Conservation (phyloP, 1,284 basidiomycete species). For the Apiotrichum gamsii region DNA sequence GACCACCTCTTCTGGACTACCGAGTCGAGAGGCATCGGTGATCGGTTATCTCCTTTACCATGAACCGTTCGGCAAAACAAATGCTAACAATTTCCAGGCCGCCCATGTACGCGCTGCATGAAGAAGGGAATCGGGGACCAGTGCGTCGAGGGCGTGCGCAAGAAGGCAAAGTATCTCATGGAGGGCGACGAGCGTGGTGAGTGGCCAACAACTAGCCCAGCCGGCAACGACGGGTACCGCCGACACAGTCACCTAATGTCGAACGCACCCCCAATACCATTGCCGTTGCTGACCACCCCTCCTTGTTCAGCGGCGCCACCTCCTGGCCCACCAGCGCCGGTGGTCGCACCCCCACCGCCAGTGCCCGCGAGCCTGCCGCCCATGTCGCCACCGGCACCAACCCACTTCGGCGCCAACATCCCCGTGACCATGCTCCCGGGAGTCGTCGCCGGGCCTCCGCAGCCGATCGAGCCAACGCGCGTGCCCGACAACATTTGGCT, state of each 20-base stretch:
- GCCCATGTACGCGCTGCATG: slow-evolving; percentile 89
- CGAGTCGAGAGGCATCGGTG: no score
- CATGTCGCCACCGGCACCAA: slow-evolving; percentile 7
- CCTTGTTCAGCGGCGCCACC: no score
- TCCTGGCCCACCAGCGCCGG: background rate
- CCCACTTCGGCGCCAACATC: slow-evolving; percentile 10
- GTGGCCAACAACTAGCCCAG: slow-evolving; percentile 33
- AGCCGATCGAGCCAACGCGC: slow-evolving; percentile 9
- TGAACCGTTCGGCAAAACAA: no score
- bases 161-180: slow-evolving; percentile 95
- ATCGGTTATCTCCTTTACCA: no score
- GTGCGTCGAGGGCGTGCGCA: slow-evolving; percentile 89
- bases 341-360: slow-evolving; percentile 3
- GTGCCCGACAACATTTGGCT: slow-evolving; percentile 24
- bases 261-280: no score
- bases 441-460: slow-evolving; percentile 3
- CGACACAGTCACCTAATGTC: background rate
- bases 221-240: background rate
- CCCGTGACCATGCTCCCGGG: slow-evolving; percentile 15
- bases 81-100: slow-evolving; percentile 55
- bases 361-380: no score
- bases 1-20: no score
- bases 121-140: slow-evolving; percentile 85
- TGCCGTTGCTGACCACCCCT: no score
- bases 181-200: slow-evolving; percentile 84